Percentiles rank a stretch among this genome's conserved stretches.
Evolutionary conservation across 2,329 filamentous ascomycete genomes (phyloP).

Genomic region (Nemania diffusa): DNA sequence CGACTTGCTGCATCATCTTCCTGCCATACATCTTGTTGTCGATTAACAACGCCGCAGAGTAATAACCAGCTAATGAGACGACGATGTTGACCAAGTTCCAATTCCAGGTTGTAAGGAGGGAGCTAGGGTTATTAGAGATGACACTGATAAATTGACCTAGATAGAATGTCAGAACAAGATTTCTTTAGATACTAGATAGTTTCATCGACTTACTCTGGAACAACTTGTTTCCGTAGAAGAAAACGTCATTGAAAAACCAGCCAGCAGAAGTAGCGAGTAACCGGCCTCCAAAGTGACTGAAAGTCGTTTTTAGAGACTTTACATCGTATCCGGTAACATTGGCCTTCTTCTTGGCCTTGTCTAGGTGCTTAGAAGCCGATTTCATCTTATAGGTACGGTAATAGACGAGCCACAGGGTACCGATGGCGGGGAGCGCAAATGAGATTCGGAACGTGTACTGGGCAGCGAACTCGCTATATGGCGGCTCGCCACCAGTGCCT

Average conservation of each 20-base stretch:
- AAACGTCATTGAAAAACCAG: conserved; percentile 98
- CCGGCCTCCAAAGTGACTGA: conserved; percentile 86
- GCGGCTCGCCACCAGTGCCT: conserved; percentile 74
- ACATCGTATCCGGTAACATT: conserved; percentile 93
- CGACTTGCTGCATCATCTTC: conserved; percentile 95
- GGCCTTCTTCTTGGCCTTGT: conserved; percentile 83
- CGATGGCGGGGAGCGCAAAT: conserved; percentile 89
- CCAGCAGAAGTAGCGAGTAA: conserved; percentile 85
- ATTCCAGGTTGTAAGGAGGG: conserved; percentile 86
- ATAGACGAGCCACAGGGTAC: conserved; percentile 94
- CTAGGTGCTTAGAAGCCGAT: conserved; percentile 83
- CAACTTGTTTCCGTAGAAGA: conserved; percentile 99
- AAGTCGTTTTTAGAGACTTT: conserved; percentile 80
- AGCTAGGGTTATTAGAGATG: conserved; percentile 74
- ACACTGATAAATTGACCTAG: conserved; percentile 81
- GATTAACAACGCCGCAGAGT: conserved; percentile 86
- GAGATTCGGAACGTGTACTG: conserved; percentile 94
- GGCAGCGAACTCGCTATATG: conserved; percentile 79
- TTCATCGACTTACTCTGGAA: conserved; percentile 73
- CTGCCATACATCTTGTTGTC: conserved; percentile 97
- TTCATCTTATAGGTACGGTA: conserved; percentile 97
- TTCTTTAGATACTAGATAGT: too few species aligned
- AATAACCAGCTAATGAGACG: conserved; percentile 88
- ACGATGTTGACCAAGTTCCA: conserved; percentile 94
- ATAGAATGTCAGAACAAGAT: conserved; percentile 16